phyloP scores from a whole-genome alignment of 495 filamentous ascomycete species.

The Penicillium canariense region DNA sequence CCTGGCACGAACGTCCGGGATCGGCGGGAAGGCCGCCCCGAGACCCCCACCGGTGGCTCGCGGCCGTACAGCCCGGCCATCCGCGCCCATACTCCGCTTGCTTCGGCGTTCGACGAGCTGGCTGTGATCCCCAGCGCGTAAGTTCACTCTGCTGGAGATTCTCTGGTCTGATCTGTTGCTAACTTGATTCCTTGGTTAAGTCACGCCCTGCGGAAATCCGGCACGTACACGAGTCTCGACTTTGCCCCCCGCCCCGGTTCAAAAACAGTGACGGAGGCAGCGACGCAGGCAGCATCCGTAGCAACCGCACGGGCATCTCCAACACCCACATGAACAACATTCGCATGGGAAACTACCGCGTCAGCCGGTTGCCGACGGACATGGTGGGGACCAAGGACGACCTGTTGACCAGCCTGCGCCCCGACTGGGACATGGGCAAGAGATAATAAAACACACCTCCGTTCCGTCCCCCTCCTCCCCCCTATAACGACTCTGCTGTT shows the following conservation, averaged over 20 bases:
- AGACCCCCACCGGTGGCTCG: conserved; percentile 74
- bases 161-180: conserved; percentile 20
- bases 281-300: conserved; percentile 87
- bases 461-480: conserved; percentile 8
- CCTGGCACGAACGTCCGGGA: conserved; percentile 70
- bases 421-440: conserved; percentile 70
- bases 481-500: conserved; percentile 36
- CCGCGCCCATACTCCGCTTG: conserved; percentile 71
- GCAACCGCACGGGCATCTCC: conserved; percentile 78
- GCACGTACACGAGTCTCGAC: conserved; percentile 85
- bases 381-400: conserved; percentile 80
- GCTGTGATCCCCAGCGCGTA: conserved; percentile 84
- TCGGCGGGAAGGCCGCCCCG: conserved; percentile 68
- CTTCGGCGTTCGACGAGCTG: conserved; percentile 83
- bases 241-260: conserved; percentile 90
- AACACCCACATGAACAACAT: conserved; percentile 69
- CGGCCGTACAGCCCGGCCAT: conserved; percentile 70
- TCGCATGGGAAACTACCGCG: conserved; percentile 83
- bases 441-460: conserved; percentile 7
- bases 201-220: conserved; percentile 82
- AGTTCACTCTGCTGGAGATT: conserved; percentile 44
- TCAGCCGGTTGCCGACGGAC: conserved; percentile 80
- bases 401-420: conserved; percentile 66
- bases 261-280: conserved; percentile 67
- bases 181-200: conserved; percentile 42